A percentile compares a stretch with the other conserved stretches of the same genome.
Conservation (phyloP, 495 filamentous ascomycete genomes). For the Wilcoxina mikolae region DNA sequence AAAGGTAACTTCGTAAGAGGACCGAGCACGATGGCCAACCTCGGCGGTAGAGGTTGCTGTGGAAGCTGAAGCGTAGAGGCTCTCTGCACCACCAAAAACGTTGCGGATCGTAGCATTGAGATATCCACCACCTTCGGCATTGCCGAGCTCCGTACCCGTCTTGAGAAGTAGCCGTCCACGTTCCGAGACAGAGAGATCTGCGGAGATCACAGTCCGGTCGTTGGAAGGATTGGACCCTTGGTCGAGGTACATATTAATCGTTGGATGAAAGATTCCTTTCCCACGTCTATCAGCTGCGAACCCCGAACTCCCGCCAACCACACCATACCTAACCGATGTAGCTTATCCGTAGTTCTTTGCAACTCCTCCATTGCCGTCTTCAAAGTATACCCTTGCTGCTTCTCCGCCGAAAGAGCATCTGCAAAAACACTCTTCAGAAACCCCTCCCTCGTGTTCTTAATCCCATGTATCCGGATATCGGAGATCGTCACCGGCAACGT, state of each 20-base stretch:
- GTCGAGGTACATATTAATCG: constrained; percentile 68
- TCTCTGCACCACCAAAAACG: constrained; percentile 87
- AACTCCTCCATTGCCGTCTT: constrained; percentile 59
- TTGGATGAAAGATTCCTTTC: constrained; percentile 70
- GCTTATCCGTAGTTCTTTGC: constrained; percentile 50
- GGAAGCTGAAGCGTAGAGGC: constrained; percentile 62
- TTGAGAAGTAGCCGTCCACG: constrained; percentile 65
- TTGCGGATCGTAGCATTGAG: constrained; percentile 71
- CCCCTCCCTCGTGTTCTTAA: constrained; percentile 55
- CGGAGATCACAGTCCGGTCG: constrained; percentile 54
- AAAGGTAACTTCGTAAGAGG: constrained; percentile 73
- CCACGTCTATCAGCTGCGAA: constrained; percentile 12
- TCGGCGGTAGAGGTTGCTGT: constrained; percentile 30
- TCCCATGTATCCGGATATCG: constrained; percentile 63
- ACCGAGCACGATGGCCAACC: constrained; percentile 73
- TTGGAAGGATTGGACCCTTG: constrained; percentile 43
- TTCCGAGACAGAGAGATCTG: constrained; percentile 62
- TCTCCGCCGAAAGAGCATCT: constrained; percentile 55
- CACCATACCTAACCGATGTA: constrained; percentile 60
- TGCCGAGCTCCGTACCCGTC: constrained; percentile 84
- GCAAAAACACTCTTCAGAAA: constrained; percentile 69
- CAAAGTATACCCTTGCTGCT: constrained; percentile 55
- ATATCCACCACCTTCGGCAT: constrained; percentile 82
- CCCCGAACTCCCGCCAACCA: not conserved
- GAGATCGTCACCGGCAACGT: constrained; percentile 69